A percentile compares a stretch with the other conserved stretches of the same genome.
Evolutionary conservation across 2,329 filamentous ascomycete genomes (phyloP).

Genomic region (Teratosphaeria epicoccoides): DNA sequence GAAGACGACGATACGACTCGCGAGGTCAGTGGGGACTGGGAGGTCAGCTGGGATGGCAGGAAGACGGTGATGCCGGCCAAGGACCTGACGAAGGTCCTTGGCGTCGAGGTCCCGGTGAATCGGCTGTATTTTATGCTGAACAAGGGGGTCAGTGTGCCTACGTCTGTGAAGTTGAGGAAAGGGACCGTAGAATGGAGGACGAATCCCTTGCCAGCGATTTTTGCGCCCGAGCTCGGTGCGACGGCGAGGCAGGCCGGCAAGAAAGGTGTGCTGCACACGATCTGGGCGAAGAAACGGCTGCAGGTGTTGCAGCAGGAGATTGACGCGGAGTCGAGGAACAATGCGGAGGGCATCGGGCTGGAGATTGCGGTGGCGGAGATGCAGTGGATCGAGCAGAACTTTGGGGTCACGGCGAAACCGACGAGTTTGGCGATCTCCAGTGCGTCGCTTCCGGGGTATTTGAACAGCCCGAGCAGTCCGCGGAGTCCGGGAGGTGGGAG

Average conservation of each 20-base stretch:
- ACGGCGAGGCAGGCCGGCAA: slow-evolving; percentile 57
- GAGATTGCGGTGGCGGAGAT: slow-evolving; percentile 77
- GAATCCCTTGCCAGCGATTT: slow-evolving; percentile 79
- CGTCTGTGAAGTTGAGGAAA: slow-evolving; percentile 53
- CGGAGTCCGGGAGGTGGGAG: slow-evolving; percentile 54
- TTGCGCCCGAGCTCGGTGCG: slow-evolving; percentile 61
- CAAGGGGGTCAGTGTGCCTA: slow-evolving; percentile 59
- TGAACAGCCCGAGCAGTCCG: slow-evolving; percentile 48
- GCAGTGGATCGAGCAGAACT: slow-evolving; percentile 75
- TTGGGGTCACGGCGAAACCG: slow-evolving; percentile 48
- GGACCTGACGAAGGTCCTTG: slow-evolving; percentile 35
- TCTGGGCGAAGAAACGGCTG: slow-evolving; percentile 79
- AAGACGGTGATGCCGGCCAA: slow-evolving; percentile 55
- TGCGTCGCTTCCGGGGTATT: slow-evolving; percentile 9
- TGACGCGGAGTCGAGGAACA: slow-evolving; percentile 57
- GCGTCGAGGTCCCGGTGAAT: slow-evolving; percentile 40
- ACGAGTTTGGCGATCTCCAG: slow-evolving; percentile 26
- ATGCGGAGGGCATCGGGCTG: slow-evolving; percentile 70
- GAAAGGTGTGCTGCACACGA: slow-evolving; percentile 75
- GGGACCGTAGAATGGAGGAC: slow-evolving; percentile 46
- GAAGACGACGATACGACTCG: slow-evolving; percentile 48
- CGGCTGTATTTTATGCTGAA: slow-evolving; percentile 74
- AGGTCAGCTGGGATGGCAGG: slow-evolving; percentile 76
- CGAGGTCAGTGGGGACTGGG: slow-evolving; percentile 50
- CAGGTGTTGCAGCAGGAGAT: slow-evolving; percentile 69